These are phyloP conservation scores for Macaranga tanarius DNA, from an alignment of 441 rosid species.

Conservation along the genomic window DNA sequence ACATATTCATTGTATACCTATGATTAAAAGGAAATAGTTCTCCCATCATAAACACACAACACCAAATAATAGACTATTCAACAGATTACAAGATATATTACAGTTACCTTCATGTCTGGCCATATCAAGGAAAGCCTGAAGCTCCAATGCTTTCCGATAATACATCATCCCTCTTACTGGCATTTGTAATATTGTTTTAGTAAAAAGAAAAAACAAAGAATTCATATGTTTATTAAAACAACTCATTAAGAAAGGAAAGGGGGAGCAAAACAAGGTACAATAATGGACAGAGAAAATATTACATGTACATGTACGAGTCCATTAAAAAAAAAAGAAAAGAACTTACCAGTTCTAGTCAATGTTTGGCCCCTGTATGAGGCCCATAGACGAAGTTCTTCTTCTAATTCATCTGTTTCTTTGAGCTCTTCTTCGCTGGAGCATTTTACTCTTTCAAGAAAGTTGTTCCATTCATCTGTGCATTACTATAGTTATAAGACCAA, in stretches of 20 bases:
- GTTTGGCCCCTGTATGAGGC: constrained; percentile 99
- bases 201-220: constrained; percentile 10
- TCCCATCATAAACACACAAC: neutral
- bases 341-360: constrained; percentile 88
- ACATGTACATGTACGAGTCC: neutral
- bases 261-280: neutral
- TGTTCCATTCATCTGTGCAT: constrained; percentile 88
- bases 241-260: neutral
- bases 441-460: constrained; percentile 80
- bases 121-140: constrained; percentile 99
- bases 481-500: constrained; percentile 1
- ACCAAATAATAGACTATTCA: neutral
- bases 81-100: constrained; percentile 19
- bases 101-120: constrained; percentile 88
- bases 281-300: neutral
- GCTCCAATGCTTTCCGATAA: constrained; percentile 95
- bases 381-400: constrained; percentile 92
- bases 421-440: constrained; percentile 65
- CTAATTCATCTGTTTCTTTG: constrained; percentile 54
- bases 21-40: neutral
- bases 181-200: constrained; percentile 26
- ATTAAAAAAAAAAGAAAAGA: constrained; percentile 16
- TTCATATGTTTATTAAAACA: neutral
- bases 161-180: constrained; percentile 99
- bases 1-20: constrained; percentile 7